Percentiles rank a stretch among this genome's conserved stretches.
Evolutionary conservation across 2,329 filamentous ascomycete species (phyloP).

Genomic region (Cordyceps farinosa): DNA sequence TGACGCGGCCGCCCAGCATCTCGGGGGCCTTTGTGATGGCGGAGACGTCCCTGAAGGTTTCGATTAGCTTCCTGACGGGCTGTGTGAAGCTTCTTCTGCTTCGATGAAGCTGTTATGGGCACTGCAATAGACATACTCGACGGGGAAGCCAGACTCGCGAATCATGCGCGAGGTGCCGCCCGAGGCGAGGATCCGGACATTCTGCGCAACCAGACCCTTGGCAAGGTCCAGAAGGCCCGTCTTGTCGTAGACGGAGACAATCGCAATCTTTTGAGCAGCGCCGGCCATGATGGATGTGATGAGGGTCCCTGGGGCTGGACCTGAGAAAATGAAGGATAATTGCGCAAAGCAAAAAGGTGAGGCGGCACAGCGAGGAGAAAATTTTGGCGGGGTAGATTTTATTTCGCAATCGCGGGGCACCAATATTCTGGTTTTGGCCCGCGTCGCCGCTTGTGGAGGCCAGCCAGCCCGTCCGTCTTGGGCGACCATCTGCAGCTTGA

Average conservation of each 20-base stretch:
- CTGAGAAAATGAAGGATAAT: background rate
- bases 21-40: conserved; percentile 96
- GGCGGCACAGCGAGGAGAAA: background rate
- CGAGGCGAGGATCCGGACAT: conserved; percentile 89
- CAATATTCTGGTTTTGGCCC: background rate
- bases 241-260: conserved; percentile 98
- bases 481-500: background rate
- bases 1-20: conserved; percentile 81
- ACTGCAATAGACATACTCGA: conserved; percentile 64
- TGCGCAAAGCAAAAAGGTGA: background rate
- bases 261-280: conserved; percentile 64
- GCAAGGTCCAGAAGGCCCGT: conserved; percentile 89
- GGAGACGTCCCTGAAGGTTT: conserved; percentile 74
- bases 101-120: background rate
- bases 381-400: conserved; percentile 16
- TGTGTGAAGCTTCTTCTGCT: background rate
- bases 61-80: conserved; percentile 15
- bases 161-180: conserved; percentile 96
- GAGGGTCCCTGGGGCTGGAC: background rate
- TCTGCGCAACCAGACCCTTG: conserved; percentile 82
- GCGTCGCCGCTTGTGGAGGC: conserved; percentile 10
- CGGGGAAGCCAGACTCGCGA: conserved; percentile 88
- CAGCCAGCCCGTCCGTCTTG: background rate
- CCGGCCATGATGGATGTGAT: conserved; percentile 30
- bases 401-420: conserved; percentile 17